A percentile compares a stretch with the other conserved stretches of the same genome.
phyloP scores from a whole-genome alignment of 306 rosid species.

The Pueraria montana region DNA sequence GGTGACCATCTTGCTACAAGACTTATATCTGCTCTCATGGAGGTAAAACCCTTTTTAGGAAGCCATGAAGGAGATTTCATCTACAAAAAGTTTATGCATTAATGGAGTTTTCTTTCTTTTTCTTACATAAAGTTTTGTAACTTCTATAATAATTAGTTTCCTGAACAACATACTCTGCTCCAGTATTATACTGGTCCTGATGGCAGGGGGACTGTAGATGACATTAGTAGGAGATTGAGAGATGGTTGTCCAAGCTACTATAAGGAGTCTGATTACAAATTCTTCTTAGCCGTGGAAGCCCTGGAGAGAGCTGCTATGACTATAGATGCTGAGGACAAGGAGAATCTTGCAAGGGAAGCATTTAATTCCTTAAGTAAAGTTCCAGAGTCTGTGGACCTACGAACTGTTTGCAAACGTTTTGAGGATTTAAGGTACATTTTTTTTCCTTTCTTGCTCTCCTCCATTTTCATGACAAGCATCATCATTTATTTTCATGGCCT shows the following conservation, averaged over 20 bases:
- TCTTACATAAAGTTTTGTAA: constrained; percentile 35
- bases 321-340: constrained; percentile 76
- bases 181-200: constrained; percentile 96
- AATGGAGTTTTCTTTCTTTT: constrained; percentile 29
- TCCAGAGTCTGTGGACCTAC: constrained; percentile 96
- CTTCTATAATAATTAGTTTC: constrained; percentile 42
- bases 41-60: constrained; percentile 67
- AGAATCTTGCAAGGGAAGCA: constrained; percentile 91
- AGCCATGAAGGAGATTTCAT: constrained; percentile 43
- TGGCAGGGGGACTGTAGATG: constrained; percentile 99
- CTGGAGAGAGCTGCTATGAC: constrained; percentile 93
- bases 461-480: constrained; percentile 17
- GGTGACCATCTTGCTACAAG: constrained; percentile 91
- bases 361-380: constrained; percentile 84
- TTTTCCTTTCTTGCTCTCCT: constrained; percentile 26
- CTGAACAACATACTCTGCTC: constrained; percentile 44
- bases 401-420: constrained; percentile 92
- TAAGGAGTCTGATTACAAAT: constrained; percentile 97
- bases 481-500: constrained; percentile 30
- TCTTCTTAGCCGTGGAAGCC: constrained; percentile 96
- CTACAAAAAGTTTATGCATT: constrained; percentile 1
- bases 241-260: constrained; percentile 99
- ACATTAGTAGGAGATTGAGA: constrained; percentile 86
- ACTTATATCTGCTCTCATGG: constrained; percentile 93
- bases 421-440: constrained; percentile 87